Conservation (phyloP, 192 early-diverging fungal genomes). For the Coemansia sp. region DNA sequence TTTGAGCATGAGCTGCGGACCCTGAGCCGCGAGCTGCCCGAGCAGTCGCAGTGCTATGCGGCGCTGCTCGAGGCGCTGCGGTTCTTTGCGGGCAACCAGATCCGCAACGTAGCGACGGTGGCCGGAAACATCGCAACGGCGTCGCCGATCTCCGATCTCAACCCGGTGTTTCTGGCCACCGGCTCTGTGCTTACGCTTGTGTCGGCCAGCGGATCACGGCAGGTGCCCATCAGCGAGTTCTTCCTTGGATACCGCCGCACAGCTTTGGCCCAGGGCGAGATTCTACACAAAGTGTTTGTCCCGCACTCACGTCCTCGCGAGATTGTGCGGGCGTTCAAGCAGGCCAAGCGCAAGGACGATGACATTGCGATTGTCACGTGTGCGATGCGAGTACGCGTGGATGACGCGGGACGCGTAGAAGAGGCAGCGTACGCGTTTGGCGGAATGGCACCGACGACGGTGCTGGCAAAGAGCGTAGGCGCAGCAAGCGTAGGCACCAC, state of each 20-base stretch:
- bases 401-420: conserved; percentile 45
- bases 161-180: conserved; percentile 77
- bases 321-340: conserved; percentile 74
- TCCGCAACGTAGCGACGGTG: conserved; percentile 81
- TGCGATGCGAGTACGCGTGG: conserved; percentile 60
- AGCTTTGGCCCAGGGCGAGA: conserved; percentile 61
- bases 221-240: conserved; percentile 66
- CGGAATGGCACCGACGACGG: conserved; percentile 70
- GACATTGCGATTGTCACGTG: conserved; percentile 87
- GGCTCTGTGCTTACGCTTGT: conserved; percentile 53
- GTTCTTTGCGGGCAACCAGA: conserved; percentile 82
- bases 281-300: conserved; percentile 64
- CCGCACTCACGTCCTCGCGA: conserved; percentile 61
- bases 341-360: conserved; percentile 84
- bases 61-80: conserved; percentile 71
- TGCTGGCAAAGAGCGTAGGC: conserved; percentile 55
- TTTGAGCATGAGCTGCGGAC: conserved; percentile 40
- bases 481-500: conserved; percentile 49
- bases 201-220: conserved; percentile 43
- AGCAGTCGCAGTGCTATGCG: conserved; percentile 57
- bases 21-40: conserved; percentile 11
- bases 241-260: conserved; percentile 83
- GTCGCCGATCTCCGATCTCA: conserved; percentile 86
- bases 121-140: conserved; percentile 86
- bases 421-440: conserved; percentile 72